Percentiles rank a stretch among this genome's conserved stretches.
These are phyloP conservation scores for Chaetomiaceae sp. DNA, from an alignment of 2,329 filamentous ascomycete species.

Conservation along the genomic window DNA sequence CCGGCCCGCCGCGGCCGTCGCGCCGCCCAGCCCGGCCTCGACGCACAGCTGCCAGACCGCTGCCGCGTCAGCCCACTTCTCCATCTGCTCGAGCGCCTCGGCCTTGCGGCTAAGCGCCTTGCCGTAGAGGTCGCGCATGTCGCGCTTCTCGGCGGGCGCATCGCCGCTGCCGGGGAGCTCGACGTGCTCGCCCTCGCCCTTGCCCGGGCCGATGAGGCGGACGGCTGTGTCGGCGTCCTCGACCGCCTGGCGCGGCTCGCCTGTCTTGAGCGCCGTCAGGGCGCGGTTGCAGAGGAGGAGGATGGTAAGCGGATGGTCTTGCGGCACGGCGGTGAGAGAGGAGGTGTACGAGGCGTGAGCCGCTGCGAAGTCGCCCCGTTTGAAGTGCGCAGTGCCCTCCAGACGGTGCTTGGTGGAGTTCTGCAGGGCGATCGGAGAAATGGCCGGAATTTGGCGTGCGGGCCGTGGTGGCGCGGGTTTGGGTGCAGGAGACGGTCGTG, in stretches of 20 bases:
- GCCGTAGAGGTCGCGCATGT: conserved; percentile 89
- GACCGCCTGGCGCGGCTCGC: conserved; percentile 82
- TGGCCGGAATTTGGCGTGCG: conserved; percentile 55
- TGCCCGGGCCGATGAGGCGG: conserved; percentile 68
- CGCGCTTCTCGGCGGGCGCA: conserved; percentile 54
- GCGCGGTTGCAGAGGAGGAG: conserved; percentile 89
- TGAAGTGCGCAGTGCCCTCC: conserved; percentile 83
- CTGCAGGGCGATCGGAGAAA: conserved; percentile 64
- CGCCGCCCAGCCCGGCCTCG: conserved; percentile 77
- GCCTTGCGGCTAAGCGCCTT: conserved; percentile 94
- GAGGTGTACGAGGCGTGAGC: conserved; percentile 78
- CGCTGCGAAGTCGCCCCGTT: conserved; percentile 83
- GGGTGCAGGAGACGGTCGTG: conserved; percentile 35
- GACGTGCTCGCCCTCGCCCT: conserved; percentile 75
- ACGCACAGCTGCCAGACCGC: conserved; percentile 76
- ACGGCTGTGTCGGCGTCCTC: conserved; percentile 78
- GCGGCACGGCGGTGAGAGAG: conserved; percentile 68
- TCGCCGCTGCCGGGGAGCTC: conserved; percentile 55
- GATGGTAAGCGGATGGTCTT: conserved; percentile 75
- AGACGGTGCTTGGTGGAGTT: conserved; percentile 72
- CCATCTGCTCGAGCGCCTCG: conserved; percentile 90
- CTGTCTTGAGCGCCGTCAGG: conserved; percentile 83
- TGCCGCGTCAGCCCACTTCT: conserved; percentile 83
- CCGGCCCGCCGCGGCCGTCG: conserved; percentile 75
- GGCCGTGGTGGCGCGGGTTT: conserved; percentile 33